Evolutionary conservation across 352 stramenopile species (phyloP), one percentile per base, ranked within the genome.

Genomic region (Phytophthora nicotianae): DNA sequence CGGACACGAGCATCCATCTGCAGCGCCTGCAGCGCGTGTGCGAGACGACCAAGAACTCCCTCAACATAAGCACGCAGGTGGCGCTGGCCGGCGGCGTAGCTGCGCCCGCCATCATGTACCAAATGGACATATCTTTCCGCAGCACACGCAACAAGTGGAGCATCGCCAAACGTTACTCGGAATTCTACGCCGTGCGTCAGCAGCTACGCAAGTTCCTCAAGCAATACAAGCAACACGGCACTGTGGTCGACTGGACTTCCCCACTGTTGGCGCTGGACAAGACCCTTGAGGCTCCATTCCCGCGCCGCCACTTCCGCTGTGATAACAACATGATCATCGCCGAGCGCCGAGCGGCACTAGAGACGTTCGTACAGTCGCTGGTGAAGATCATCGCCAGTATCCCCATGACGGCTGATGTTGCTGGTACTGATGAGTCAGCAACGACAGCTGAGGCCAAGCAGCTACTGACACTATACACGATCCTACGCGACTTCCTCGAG

Each of bases 81-180:
- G 78, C 73, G 41, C 69, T 80, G 20, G 68, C 68, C 5, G 75
- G 75, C 14, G 61, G 52, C 14, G 52, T 77, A 27, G 68, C 77
- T 26, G 53, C 75, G 21, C 81, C 81, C n/a, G 84, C 80, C 48
- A 95, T 84, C 29, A 83, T 93, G 64, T 95, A 95, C 67, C 84
- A 88, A 53, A 90, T 95, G 79, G 86, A 93, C 65, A 91, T 95
- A 32, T 92, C 83, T 8, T 95, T 92, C 70, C 81, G 76, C 45
- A 88, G 75, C 23, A 95, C 87, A 43, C 84, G 83, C 37, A 91
- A 93, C 62, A 93, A 92, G 65, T 95, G 86, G 86, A 92, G 72
- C 61, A 93, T 95, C 53, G 74, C 81, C 41, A 95, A 93, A 68
- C 86, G 86, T 35, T 95, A 93, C 73, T 95, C 86, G 3, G 86